A percentile compares a stretch with the other conserved stretches of the same genome.
phyloP scores from a whole-genome alignment of 1,284 basidiomycete species.

The Pterulicium gracile region DNA sequence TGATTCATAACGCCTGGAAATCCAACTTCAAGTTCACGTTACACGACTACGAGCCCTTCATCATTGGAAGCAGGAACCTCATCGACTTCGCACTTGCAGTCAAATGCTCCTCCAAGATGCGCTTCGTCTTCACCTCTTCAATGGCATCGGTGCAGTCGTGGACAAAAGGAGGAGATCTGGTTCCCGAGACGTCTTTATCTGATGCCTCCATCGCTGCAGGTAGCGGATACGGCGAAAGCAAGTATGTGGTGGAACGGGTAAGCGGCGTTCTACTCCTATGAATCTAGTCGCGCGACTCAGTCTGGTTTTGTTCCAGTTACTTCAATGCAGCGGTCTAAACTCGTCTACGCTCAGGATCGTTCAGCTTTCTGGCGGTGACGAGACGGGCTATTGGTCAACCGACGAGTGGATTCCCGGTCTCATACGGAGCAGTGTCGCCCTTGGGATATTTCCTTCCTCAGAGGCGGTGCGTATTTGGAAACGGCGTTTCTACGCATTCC shows the following conservation, averaged over 20 bases:
- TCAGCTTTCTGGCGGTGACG: constrained; percentile 18
- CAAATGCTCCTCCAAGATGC: constrained; percentile 5
- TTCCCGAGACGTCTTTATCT: constrained; percentile 20
- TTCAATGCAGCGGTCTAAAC: constrained; percentile 15
- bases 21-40: constrained; percentile 30
- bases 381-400: constrained; percentile 19
- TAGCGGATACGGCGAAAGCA: constrained; percentile 22
- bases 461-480: background rate
- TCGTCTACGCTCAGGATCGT: constrained; percentile 19
- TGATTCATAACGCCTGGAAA: constrained; percentile 25
- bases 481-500: background rate
- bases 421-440: constrained; percentile 16
- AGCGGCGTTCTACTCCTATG: background rate
- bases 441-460: constrained; percentile 16
- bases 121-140: constrained; percentile 22
- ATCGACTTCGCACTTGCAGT: constrained; percentile 21
- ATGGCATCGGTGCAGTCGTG: constrained; percentile 16
- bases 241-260: constrained; percentile 19
- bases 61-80: constrained; percentile 24
- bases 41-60: constrained; percentile 24
- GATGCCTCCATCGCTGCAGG: constrained; percentile 16
- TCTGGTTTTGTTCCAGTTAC: constrained; percentile 11
- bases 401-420: constrained; percentile 23
- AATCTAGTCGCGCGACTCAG: background rate
- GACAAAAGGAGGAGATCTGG: constrained; percentile 13